phyloP scores from a whole-genome alignment of 768 basidiomycete genomes.

The Auricularia sp. region DNA sequence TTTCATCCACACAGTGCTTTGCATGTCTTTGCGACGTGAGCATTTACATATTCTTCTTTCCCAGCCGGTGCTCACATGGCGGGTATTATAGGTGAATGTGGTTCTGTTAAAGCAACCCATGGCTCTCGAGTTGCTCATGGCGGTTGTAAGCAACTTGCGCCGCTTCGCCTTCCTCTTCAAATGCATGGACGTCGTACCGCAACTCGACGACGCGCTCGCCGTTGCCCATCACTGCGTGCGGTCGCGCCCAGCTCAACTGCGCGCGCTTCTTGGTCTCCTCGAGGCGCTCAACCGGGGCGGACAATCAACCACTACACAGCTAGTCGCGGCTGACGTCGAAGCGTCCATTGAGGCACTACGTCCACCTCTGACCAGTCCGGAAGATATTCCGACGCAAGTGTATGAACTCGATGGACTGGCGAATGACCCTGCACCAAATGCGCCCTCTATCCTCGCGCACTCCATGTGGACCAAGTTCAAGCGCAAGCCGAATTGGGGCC shows the following conservation, averaged over 20 bases:
- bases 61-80: background rate
- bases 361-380: slow-evolving; percentile 51
- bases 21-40: background rate
- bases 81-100: slow-evolving; percentile 21
- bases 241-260: slow-evolving; percentile 53
- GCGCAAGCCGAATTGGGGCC: slow-evolving; percentile 61
- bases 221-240: slow-evolving; percentile 55
- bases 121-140: slow-evolving; percentile 43
- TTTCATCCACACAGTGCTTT: background rate
- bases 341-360: slow-evolving; percentile 56
- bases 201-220: slow-evolving; percentile 50
- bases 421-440: slow-evolving; percentile 44
- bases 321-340: slow-evolving; percentile 20
- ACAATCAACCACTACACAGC: slow-evolving; percentile 24
- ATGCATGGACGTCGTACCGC: slow-evolving; percentile 55
- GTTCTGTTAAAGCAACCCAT: slow-evolving; percentile 42
- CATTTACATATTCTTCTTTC: background rate
- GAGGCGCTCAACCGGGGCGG: slow-evolving; percentile 54
- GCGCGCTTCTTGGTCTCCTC: slow-evolving; percentile 51
- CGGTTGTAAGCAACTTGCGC: slow-evolving; percentile 62
- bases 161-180: slow-evolving; percentile 67
- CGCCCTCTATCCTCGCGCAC: slow-evolving; percentile 51
- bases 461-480: slow-evolving; percentile 78
- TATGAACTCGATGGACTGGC: slow-evolving; percentile 58
- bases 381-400: slow-evolving; percentile 54